These are phyloP conservation scores for Chaetomium globosum DNA, from an alignment of 2,329 filamentous ascomycete genomes.

Conservation along the genomic window DNA sequence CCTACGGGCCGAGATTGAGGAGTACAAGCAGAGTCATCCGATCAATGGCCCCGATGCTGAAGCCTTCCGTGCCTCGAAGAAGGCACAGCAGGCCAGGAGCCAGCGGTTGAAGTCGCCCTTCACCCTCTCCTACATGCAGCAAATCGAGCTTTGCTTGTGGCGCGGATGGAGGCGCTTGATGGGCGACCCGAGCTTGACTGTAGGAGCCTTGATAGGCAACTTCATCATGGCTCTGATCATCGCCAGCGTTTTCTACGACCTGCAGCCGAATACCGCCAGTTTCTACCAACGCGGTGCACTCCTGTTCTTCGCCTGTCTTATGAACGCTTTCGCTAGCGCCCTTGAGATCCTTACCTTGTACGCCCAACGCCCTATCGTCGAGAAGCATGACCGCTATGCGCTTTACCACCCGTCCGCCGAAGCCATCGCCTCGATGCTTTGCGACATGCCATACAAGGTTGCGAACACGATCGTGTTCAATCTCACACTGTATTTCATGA, in stretches of 20 bases:
- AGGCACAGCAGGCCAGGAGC: slow-evolving; percentile 58
- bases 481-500: slow-evolving; percentile 82
- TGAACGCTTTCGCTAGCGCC: slow-evolving; percentile 81
- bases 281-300: slow-evolving; percentile 80
- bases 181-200: slow-evolving; percentile 74
- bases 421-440: slow-evolving; percentile 83
- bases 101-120: slow-evolving; percentile 74
- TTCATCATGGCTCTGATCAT: slow-evolving; percentile 76
- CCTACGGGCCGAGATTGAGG: slow-evolving; percentile 58
- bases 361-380: slow-evolving; percentile 85
- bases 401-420: slow-evolving; percentile 89
- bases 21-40: slow-evolving; percentile 57
- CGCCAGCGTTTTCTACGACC: slow-evolving; percentile 77
- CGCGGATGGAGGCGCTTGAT: slow-evolving; percentile 76
- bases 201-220: slow-evolving; percentile 72
- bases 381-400: slow-evolving; percentile 85
- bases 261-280: slow-evolving; percentile 64
- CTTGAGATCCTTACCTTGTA: slow-evolving; percentile 86
- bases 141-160: slow-evolving; percentile 76
- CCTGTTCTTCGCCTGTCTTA: slow-evolving; percentile 83
- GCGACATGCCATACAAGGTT: slow-evolving; percentile 82
- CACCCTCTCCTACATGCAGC: slow-evolving; percentile 75
- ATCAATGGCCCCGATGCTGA: slow-evolving; percentile 59
- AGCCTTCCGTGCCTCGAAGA: slow-evolving; percentile 58
- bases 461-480: slow-evolving; percentile 77